phyloP scores from a whole-genome alignment of 352 stramenopile species.

The Thraustotheca clavata region DNA sequence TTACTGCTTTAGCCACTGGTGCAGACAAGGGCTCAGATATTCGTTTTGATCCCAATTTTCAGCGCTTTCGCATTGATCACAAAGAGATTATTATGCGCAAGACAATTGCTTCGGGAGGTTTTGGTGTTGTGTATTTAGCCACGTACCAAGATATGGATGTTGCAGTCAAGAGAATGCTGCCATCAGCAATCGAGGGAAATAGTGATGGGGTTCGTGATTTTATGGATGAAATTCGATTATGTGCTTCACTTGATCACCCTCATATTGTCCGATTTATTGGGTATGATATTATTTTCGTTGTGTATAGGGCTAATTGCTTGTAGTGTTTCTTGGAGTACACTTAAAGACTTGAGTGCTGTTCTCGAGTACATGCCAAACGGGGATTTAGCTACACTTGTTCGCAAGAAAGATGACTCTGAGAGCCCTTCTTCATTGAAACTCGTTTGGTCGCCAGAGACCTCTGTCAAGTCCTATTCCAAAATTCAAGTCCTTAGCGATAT shows the following conservation, averaged over 20 bases:
- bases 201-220: constrained; percentile 26
- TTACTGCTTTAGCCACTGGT: constrained; percentile 4
- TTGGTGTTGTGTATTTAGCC: constrained; percentile 48
- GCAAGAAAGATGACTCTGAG: background rate
- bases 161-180: constrained; percentile 38
- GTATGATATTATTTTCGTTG: background rate
- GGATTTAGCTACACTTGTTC: constrained; percentile 27
- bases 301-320: background rate
- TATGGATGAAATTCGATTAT: constrained; percentile 67
- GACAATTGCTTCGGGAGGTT: constrained; percentile 43
- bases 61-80: constrained; percentile 39
- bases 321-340: constrained; percentile 40
- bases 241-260: constrained; percentile 38
- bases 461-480: constrained; percentile 4
- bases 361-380: constrained; percentile 43
- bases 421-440: background rate
- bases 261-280: constrained; percentile 47
- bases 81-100: constrained; percentile 38
- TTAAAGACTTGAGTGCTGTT: constrained; percentile 43
- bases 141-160: constrained; percentile 28
- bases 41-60: constrained; percentile 47
- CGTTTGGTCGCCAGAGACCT: constrained; percentile 2
- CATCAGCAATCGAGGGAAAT: constrained; percentile 24
- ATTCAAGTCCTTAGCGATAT: constrained; percentile 18
- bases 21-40: constrained; percentile 51